Evolutionary conservation across 192 early-diverging fungal genomes (phyloP).

Genomic region (Linderina pennispora): DNA sequence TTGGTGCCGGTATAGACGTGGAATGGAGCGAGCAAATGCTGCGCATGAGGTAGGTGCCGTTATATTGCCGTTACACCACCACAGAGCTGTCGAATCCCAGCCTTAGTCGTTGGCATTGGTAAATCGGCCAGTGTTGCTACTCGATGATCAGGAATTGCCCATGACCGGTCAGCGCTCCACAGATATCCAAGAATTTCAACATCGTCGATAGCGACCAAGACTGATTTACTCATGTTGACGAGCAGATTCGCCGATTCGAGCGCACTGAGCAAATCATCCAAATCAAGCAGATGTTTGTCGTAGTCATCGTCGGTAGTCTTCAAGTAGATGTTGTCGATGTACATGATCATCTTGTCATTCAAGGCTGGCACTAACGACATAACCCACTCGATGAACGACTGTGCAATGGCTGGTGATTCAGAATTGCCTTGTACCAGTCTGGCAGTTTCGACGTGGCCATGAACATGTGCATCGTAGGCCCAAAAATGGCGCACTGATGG

Average conservation of each 20-base stretch:
- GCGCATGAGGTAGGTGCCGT: no score
- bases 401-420: conserved; percentile 4
- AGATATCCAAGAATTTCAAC: conserved; percentile 1
- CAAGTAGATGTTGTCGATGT: conserved; percentile 16
- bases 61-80: conserved; percentile 6
- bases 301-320: background rate
- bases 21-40: no score
- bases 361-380: background rate
- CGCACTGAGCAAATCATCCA: background rate
- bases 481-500: background rate
- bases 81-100: background rate
- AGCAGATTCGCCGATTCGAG: background rate
- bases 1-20: no score
- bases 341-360: background rate
- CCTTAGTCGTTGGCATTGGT: conserved; percentile 1
- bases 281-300: conserved; percentile 1
- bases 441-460: no score
- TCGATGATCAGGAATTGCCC: conserved; percentile 2
- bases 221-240: conserved; percentile 5
- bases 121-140: conserved; percentile 3
- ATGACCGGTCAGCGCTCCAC: no score
- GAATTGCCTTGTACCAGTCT: conserved; percentile 10
- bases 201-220: background rate
- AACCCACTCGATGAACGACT: background rate
- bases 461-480: background rate